Evolutionary conservation across 1,139 yeast species (phyloP).

Genomic region (Eremothecium cymbalariae): DNA sequence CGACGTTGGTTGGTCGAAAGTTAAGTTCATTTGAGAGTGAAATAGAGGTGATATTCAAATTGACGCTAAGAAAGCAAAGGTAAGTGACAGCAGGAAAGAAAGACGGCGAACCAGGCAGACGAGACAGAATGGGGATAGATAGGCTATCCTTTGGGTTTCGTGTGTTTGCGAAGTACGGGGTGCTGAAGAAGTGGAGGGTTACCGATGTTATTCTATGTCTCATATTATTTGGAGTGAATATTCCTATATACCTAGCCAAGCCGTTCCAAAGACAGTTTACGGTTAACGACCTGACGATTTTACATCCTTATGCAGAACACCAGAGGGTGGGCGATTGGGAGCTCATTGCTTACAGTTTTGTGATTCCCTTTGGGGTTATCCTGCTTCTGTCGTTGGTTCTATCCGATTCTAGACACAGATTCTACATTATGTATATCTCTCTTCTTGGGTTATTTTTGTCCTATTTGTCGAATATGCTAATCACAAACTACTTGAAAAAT

Average conservation of each 20-base stretch:
- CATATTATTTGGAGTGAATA: slow-evolving; percentile 38
- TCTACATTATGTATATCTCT: slow-evolving; percentile 42
- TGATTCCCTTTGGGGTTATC: slow-evolving; percentile 38
- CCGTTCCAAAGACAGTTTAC: slow-evolving; percentile 71
- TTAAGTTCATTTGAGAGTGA: too few relatives aligned
- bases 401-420: slow-evolving; percentile 37
- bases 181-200: slow-evolving; percentile 48
- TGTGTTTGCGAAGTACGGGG: slow-evolving; percentile 30
- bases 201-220: slow-evolving; percentile 45
- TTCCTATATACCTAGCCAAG: slow-evolving; percentile 38
- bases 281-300: slow-evolving; percentile 46
- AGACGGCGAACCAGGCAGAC: too few relatives aligned
- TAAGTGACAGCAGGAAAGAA: too few relatives aligned
- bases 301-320: slow-evolving; percentile 62
- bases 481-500: slow-evolving; percentile 63
- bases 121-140: slow-evolving; percentile 33
- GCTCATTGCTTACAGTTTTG: slow-evolving; percentile 35
- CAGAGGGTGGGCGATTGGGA: slow-evolving; percentile 48
- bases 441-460: slow-evolving; percentile 47
- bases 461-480: slow-evolving; percentile 43
- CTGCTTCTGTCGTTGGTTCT: slow-evolving; percentile 31
- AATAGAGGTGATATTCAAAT: too few relatives aligned
- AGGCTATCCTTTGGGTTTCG: slow-evolving; percentile 47
- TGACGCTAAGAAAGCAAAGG: too few relatives aligned
- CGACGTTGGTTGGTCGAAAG: too few relatives aligned